phyloP scores from a whole-genome alignment of 2,329 filamentous ascomycete species.

The Pseudogymnoascus sp. region DNA sequence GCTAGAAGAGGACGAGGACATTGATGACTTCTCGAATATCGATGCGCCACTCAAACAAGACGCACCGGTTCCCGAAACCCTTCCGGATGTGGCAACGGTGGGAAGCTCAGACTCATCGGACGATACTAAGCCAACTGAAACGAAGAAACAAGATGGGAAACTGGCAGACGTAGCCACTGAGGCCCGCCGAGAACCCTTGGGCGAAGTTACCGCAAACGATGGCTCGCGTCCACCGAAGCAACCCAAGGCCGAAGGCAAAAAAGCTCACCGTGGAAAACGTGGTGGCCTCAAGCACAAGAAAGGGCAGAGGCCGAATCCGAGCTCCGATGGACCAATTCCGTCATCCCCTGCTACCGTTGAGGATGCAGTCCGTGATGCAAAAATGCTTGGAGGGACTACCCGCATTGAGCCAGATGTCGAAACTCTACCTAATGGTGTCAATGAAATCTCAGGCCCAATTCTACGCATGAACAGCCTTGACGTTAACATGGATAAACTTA shows the following conservation, averaged over 20 bases:
- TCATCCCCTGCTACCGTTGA: conserved; percentile 42
- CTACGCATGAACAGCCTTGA: conserved; percentile 56
- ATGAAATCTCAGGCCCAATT: conserved; percentile 50
- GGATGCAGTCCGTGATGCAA: conserved; percentile 48
- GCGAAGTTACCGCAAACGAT: background rate
- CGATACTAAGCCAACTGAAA: conserved; percentile 9
- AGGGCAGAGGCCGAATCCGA: conserved; percentile 36
- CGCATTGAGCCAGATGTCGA: conserved; percentile 53
- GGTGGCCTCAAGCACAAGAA: conserved; percentile 62
- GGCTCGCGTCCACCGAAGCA: background rate
- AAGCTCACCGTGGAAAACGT: conserved; percentile 60
- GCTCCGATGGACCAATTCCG: conserved; percentile 35
- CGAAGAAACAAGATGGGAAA: conserved; percentile 26
- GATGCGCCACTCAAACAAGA: conserved; percentile 1
- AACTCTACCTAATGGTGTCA: conserved; percentile 47
- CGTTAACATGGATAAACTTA: conserved; percentile 53
- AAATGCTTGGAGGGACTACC: conserved; percentile 44
- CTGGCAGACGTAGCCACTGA: background rate
- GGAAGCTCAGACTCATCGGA: background rate
- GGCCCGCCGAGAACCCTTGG: background rate
- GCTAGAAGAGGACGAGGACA: background rate
- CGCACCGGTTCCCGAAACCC: background rate
- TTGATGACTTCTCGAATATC: background rate
- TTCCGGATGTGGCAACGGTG: background rate
- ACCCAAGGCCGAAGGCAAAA: conserved; percentile 47